Evolutionary conservation across 208 protist species (phyloP).

Genomic region (Leishmania tarentolae): DNA sequence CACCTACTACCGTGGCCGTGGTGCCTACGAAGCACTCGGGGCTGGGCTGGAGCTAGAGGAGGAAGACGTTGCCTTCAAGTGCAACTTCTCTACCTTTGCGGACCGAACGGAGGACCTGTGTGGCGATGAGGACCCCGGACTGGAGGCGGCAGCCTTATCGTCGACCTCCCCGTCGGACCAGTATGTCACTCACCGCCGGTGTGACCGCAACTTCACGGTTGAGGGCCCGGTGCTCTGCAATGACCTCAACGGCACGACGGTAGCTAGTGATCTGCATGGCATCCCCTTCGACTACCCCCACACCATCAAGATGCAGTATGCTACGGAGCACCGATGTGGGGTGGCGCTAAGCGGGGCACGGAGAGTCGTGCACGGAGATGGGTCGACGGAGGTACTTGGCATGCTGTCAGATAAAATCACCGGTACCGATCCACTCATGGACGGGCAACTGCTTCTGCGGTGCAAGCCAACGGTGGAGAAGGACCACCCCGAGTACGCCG

Average conservation of each 20-base stretch:
- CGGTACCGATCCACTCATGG: slow-evolving; percentile 69
- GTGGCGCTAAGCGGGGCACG: slow-evolving; percentile 58
- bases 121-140: slow-evolving; percentile 33
- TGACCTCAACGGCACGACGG: slow-evolving; percentile 45
- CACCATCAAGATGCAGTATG: slow-evolving; percentile 59
- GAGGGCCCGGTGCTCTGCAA: slow-evolving; percentile 60
- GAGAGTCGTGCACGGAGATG: slow-evolving; percentile 6
- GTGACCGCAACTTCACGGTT: slow-evolving; percentile 67
- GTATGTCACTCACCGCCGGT: slow-evolving; percentile 62
- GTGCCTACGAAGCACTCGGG: slow-evolving; percentile 70
- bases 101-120: slow-evolving; percentile 30
- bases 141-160: slow-evolving; percentile 23
- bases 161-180: slow-evolving; percentile 11
- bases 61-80: slow-evolving; percentile 76
- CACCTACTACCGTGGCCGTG: slow-evolving; percentile 69
- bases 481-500: slow-evolving; percentile 49
- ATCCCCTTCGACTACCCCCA: slow-evolving; percentile 51
- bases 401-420: slow-evolving; percentile 64
- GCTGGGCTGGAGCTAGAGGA: slow-evolving; percentile 58
- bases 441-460: slow-evolving; percentile 42
- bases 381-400: slow-evolving; percentile 14
- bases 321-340: slow-evolving; percentile 77
- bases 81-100: slow-evolving; percentile 65
- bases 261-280: slow-evolving; percentile 39
- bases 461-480: slow-evolving; percentile 51